Percentiles rank a stretch among this genome's conserved stretches.
Evolutionary conservation across 495 filamentous ascomycete species (phyloP).

Genomic region (Trichoderma gamsii): DNA sequence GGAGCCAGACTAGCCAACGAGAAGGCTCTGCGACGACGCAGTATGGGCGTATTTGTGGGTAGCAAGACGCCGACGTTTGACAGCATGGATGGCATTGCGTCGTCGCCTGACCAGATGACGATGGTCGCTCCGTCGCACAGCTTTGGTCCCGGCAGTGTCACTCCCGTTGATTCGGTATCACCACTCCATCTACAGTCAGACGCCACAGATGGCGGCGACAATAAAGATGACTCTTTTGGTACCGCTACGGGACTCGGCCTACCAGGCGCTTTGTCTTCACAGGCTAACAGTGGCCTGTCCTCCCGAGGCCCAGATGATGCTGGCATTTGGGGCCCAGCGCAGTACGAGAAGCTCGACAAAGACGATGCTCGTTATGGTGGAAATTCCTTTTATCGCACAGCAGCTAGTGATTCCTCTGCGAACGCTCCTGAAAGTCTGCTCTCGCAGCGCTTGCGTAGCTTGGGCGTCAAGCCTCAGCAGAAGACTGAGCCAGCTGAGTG

Average conservation of each 20-base stretch:
- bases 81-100: conserved; percentile 29
- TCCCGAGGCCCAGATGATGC: conserved; percentile 21
- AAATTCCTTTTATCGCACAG: conserved; percentile 38
- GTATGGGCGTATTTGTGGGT: conserved; percentile 46
- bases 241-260: conserved; percentile 22
- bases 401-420: background rate
- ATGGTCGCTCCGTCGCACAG: conserved; percentile 19
- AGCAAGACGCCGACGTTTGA: conserved; percentile 29
- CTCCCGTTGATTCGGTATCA: conserved; percentile 34
- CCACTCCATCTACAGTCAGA: conserved; percentile 24
- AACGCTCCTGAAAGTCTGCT: conserved; percentile 32
- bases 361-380: conserved; percentile 64
- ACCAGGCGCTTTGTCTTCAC: conserved; percentile 22
- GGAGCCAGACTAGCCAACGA: conserved; percentile 45
- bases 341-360: conserved; percentile 62
- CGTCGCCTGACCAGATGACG: conserved; percentile 14
- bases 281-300: conserved; percentile 21
- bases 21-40: conserved; percentile 51
- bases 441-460: conserved; percentile 38
- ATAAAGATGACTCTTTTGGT: conserved; percentile 18
- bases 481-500: background rate
- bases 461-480: conserved; percentile 27
- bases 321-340: conserved; percentile 22
- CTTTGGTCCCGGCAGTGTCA: conserved; percentile 19
- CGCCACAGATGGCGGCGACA: conserved; percentile 15